Evolutionary conservation across 805 yeast genomes (phyloP).

Genomic region (Monosporozyma yasuniensis): DNA sequence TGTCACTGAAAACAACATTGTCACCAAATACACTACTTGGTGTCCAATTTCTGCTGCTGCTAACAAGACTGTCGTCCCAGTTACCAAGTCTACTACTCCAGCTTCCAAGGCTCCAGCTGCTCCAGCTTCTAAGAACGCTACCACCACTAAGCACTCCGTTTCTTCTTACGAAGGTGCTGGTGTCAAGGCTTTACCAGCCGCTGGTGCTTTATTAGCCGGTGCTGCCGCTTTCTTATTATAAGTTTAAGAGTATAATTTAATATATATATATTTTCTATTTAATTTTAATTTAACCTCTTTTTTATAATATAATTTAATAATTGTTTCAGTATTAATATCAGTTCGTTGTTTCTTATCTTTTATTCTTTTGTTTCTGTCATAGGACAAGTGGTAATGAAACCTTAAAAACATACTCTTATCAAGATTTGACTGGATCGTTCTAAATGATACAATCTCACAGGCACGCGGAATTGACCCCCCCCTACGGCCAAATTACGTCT

Average conservation of each 20-base stretch:
- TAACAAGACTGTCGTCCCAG: slow-evolving; percentile 14
- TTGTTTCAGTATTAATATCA: neutral
- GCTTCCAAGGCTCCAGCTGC: slow-evolving; percentile 12
- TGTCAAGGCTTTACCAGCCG: slow-evolving; percentile 39
- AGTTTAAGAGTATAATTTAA: neutral
- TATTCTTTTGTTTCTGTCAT: neutral
- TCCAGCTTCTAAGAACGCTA: slow-evolving; percentile 24
- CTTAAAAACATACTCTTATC: too few species aligned
- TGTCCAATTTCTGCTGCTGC: slow-evolving; percentile 15
- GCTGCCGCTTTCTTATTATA: slow-evolving; percentile 28
- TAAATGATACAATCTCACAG: too few species aligned
- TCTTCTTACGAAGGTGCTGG: slow-evolving; percentile 36
- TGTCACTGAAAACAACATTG: slow-evolving; percentile 19
- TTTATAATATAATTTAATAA: neutral
- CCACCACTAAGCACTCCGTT: slow-evolving; percentile 13
- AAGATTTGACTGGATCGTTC: too few species aligned
- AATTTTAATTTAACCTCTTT: neutral
- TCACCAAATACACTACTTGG: slow-evolving; percentile 31
- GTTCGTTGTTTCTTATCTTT: neutral
- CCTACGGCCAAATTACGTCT: too few species aligned
- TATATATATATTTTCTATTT: neutral
- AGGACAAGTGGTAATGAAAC: too few species aligned
- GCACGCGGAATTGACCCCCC: too few species aligned
- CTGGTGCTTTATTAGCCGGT: slow-evolving; percentile 42
- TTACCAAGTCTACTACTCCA: neutral